Evolutionary conservation across 1,139 yeast genomes (phyloP), one percentile per base, ranked within the genome.

Genomic region (Dujonia santamariae): DNA sequence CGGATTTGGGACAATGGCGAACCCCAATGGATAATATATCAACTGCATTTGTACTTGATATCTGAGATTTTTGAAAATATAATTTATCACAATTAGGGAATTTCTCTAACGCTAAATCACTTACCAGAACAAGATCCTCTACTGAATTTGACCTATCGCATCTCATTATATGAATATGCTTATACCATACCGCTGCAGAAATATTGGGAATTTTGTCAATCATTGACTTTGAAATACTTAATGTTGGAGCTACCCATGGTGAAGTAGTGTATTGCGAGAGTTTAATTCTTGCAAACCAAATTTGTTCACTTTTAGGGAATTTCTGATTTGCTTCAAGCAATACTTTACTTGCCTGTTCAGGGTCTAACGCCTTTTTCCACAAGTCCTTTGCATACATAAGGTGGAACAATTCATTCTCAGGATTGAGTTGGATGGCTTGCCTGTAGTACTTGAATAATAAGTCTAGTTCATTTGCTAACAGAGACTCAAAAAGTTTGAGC

Each of bases 231-330:
- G 82, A 74, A 12, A 77, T 40, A 4, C 49, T 45, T 3, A 60
- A 41, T 0, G 85, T 86, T 7, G 17, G n/a, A 7, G 12, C 27
- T 6, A 22, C 11, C 21, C 31, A 13, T 15, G 54, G 49, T 0
- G 59, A 61, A 23, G 70, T 51, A 6, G 34, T 21, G n/a, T 9
- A 21, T 4, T 16, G 19, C n/a, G 85, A 86, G 26, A 87, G 58
- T 43, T 85, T 81, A 17, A 84, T 64, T 13, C 80, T 71, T 0
- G 94, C 94, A 31, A 81, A 59, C 87, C 90, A 82, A 5, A 87
- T 56, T 15, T 70, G 74, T 41, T 77, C 80, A 39, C 64, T 68
- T 0, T 59, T 45, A 1, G 80, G 75, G 4, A 51, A 40, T 1
- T 27, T 39, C 4, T 61, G 49, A 29, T 74, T 54, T 0, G 85